Base-by-base conservation (phyloP, 495 filamentous ascomycete genomes). In the Penicillium diatomitis region DNA sequence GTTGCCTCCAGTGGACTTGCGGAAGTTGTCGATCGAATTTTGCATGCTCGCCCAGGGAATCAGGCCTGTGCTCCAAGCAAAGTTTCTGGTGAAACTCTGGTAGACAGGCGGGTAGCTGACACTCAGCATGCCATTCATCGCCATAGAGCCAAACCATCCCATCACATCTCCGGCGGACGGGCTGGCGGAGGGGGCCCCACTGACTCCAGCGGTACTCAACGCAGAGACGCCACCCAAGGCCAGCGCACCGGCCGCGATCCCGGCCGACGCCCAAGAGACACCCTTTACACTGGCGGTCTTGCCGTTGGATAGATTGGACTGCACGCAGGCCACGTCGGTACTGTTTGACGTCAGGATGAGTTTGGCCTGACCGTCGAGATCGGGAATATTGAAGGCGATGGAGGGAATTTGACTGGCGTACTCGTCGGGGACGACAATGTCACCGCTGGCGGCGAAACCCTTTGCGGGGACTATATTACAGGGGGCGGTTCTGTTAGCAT, bases 61-160 rank as follows among this genome's bases (percentile, higher is more conserved):
- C 51, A 96, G 62, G 27, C 90, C 91, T 29, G 83, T 85, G 52
- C 87, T 90, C 73, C 96, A 98, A 36, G 76, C 89, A 66, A 98
- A 98, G 65, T 97, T 98, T 68, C 84, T 85, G 37, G 86, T 66
- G 64, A 95, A 98, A 60, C 82, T 90, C 49, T 80, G 76, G 66
- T 97, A 97, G 29, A 97, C 80, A 30, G 79, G 64, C 4, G 92
- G 92, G 58, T 95, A 89, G 55, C 83, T 79, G 55, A 90, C 89
- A 52, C 85, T 91, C 62, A 96, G 67, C 92, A 97, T 96, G 46
- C 92, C 92, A 62, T 90, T 96, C 72, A 90, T 85, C 12, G 92
- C 90, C 66, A 98, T 82, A 31, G 82, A 82, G 69, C 97, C 92
- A 67, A 97, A 96, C 79, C 85, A 91, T 41, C 82, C 81, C 62